Conservation (phyloP, 371 early-diverging fungal genomes). For the Saksenaea oblongispora region DNA sequence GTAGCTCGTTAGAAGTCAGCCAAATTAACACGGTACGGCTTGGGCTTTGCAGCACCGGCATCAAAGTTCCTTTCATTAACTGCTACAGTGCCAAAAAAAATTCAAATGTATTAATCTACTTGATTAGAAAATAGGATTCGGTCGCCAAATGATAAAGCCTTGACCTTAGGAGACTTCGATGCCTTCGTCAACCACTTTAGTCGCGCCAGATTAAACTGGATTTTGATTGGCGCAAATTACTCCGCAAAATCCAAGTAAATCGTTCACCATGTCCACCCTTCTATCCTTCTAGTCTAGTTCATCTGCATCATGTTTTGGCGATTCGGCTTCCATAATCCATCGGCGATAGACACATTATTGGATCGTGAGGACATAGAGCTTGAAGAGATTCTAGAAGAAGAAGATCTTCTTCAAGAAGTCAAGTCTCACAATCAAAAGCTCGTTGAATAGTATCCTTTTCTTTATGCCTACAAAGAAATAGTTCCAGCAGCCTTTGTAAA, state of each 20-base stretch:
- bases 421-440: conserved; percentile 78
- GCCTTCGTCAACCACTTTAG: too few relatives aligned
- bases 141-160: too few relatives aligned
- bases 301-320: conserved; percentile 67
- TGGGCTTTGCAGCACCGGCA: too few relatives aligned
- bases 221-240: too few relatives aligned
- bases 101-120: too few relatives aligned
- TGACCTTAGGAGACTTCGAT: too few relatives aligned
- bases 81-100: too few relatives aligned
- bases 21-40: too few relatives aligned
- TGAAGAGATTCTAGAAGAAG: conserved; percentile 78
- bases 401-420: conserved; percentile 83
- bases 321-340: conserved; percentile 74
- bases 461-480: not conserved
- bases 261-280: not conserved
- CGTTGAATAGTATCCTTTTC: conserved; percentile 69
- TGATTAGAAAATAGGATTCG: too few relatives aligned
- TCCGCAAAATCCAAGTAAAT: not conserved
- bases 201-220: too few relatives aligned
- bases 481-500: not conserved
- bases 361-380: conserved; percentile 74
- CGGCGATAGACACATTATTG: conserved; percentile 73
- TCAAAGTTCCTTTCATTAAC: too few relatives aligned
- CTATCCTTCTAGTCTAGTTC: not conserved
- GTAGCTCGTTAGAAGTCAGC: too few relatives aligned